These are phyloP conservation scores for Dactylella cylindrospora DNA, from an alignment of 2,329 filamentous ascomycete genomes.

Conservation along the genomic window DNA sequence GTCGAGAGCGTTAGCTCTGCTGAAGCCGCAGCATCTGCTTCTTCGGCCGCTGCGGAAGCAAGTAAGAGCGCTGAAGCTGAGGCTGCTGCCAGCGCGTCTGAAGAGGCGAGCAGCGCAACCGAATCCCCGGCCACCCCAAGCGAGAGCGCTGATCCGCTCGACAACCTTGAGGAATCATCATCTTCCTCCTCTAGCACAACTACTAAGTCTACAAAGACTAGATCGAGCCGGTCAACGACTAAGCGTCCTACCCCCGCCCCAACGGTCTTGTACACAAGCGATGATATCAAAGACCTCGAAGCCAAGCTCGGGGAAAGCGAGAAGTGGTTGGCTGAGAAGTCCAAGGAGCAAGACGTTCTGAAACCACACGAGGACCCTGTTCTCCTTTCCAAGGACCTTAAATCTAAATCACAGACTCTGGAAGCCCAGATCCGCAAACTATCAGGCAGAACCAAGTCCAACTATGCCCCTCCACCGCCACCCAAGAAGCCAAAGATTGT, in stretches of 20 bases:
- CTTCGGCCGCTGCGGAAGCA: constrained; percentile 13
- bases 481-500: constrained; percentile 10
- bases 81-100: constrained; percentile 15
- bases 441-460: constrained; percentile 22
- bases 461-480: constrained; percentile 24
- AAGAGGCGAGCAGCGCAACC: constrained; percentile 16
- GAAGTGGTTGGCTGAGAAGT: constrained; percentile 74
- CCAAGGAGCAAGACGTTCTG: constrained; percentile 70
- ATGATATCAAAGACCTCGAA: constrained; percentile 69
- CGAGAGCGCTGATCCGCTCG: constrained; percentile 13
- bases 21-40: constrained; percentile 26
- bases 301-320: constrained; percentile 64
- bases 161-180: constrained; percentile 45
- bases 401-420: constrained; percentile 56
- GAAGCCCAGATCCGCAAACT: constrained; percentile 29
- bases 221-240: constrained; percentile 50
- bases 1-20: constrained; percentile 37
- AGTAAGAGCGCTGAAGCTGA: not conserved
- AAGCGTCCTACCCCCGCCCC: constrained; percentile 54
- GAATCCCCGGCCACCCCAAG: constrained; percentile 15
- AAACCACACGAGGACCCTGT: constrained; percentile 71
- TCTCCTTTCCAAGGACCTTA: constrained; percentile 70
- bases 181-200: constrained; percentile 51
- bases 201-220: constrained; percentile 51
- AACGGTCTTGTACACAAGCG: constrained; percentile 68